phyloP scores from a whole-genome alignment of 306 rosid genomes.

The Medicago arabica region DNA sequence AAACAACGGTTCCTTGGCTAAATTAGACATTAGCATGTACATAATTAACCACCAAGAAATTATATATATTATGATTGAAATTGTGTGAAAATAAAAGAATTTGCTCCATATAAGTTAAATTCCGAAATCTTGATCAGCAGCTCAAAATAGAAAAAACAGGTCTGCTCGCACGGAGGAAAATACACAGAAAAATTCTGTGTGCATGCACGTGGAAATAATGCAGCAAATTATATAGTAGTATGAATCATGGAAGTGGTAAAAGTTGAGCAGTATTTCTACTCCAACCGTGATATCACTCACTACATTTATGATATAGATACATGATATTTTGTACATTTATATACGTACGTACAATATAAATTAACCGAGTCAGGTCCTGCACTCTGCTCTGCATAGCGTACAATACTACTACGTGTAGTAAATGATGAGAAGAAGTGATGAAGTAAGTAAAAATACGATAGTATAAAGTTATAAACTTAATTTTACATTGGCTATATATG shows the following conservation, averaged over 20 bases:
- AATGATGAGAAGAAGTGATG: background rate
- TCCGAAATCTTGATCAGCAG: background rate
- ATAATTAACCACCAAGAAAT: no score
- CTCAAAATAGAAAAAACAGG: background rate
- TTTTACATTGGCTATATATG: background rate
- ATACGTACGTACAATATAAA: background rate
- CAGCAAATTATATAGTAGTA: background rate
- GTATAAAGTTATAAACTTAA: background rate
- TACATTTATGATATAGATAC: background rate
- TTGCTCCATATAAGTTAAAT: background rate
- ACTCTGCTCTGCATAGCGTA: constrained; percentile 3
- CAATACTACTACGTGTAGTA: constrained; percentile 10
- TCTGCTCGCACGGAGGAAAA: background rate
- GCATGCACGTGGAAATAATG: constrained; percentile 11
- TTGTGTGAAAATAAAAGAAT: background rate
- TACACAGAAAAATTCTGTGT: background rate
- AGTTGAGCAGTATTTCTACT: background rate
- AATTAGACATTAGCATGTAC: no score
- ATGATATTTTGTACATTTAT: constrained; percentile 1
- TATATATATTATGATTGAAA: no score
- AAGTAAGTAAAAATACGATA: background rate
- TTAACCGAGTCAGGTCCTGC: background rate
- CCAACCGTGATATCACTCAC: constrained; percentile 5
- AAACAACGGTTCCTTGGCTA: no score
- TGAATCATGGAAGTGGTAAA: constrained; percentile 3